These are phyloP conservation scores for Passiflora organensis DNA, from an alignment of 345 rosid genomes.

Conservation along the genomic window DNA sequence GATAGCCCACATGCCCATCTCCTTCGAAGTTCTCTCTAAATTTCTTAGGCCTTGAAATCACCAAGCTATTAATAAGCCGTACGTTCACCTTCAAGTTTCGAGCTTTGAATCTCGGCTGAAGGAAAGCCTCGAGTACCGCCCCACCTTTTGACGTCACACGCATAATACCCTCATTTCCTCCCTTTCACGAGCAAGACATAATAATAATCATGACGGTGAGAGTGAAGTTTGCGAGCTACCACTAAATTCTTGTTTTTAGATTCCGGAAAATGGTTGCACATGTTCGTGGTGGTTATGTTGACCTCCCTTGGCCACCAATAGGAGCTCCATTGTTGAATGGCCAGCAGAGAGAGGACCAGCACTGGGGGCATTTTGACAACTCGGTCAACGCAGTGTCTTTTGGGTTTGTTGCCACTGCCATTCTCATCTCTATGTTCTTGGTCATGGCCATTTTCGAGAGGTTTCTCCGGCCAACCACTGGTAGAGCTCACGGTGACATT, in stretches of 20 bases:
- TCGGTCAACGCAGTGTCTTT: constrained; percentile 85
- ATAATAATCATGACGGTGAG: constrained; percentile 20
- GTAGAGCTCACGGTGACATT: constrained; percentile 33
- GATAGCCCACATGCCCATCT: constrained; percentile 19
- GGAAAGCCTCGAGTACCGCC: constrained; percentile 22
- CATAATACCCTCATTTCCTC: not conserved
- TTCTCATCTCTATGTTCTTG: constrained; percentile 78
- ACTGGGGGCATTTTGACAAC: constrained; percentile 58
- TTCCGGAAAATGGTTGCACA: constrained; percentile 20
- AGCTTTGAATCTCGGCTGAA: constrained; percentile 7
- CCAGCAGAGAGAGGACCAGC: constrained; percentile 42
- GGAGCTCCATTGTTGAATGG: constrained; percentile 57
- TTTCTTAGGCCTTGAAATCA: constrained; percentile 7
- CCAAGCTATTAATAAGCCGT: constrained; percentile 11
- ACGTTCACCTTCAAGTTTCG: constrained; percentile 12
- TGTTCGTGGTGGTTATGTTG: constrained; percentile 8
- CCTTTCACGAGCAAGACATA: not conserved
- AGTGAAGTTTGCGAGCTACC: not conserved
- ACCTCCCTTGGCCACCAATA: constrained; percentile 50
- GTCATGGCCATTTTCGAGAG: constrained; percentile 81
- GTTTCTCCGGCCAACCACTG: constrained; percentile 40
- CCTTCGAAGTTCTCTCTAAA: constrained; percentile 12
- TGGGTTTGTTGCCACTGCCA: constrained; percentile 78
- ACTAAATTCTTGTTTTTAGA: not conserved
- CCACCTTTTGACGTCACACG: constrained; percentile 14